Evolutionary conservation across 1,284 basidiomycete genomes (phyloP).

Genomic region (Cryptococcus amylolentus): DNA sequence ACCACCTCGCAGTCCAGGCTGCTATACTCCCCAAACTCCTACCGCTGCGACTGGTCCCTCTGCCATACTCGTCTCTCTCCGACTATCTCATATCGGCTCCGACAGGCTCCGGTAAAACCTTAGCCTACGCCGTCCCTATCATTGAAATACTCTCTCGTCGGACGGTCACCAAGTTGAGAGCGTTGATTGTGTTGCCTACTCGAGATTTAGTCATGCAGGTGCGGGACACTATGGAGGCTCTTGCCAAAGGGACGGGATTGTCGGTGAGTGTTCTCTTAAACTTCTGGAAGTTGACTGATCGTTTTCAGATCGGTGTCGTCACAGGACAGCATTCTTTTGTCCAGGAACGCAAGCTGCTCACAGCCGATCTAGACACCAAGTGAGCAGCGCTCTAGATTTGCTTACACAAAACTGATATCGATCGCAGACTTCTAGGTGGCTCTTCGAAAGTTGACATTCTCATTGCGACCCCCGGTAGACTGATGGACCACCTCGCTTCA

Average conservation of each 20-base stretch:
- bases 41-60: conserved; percentile 54
- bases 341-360: conserved; percentile 46
- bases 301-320: conserved; percentile 44
- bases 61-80: conserved; percentile 64
- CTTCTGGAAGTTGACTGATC: background rate
- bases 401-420: background rate
- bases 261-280: conserved; percentile 57
- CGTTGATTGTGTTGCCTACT: conserved; percentile 88
- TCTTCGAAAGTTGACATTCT: conserved; percentile 88
- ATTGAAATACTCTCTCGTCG: conserved; percentile 75
- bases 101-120: conserved; percentile 94
- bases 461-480: conserved; percentile 89
- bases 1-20: conserved; percentile 44
- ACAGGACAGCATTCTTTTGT: conserved; percentile 49
- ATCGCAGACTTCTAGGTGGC: conserved; percentile 53
- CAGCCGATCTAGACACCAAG: conserved; percentile 31
- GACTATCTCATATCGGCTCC: conserved; percentile 97
- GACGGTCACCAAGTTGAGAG: conserved; percentile 78
- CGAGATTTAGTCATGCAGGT: conserved; percentile 94
- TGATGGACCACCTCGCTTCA: conserved; percentile 87
- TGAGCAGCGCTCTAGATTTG: conserved; percentile 9
- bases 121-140: conserved; percentile 90
- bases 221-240: conserved; percentile 79
- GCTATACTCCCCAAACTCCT: conserved; percentile 43
- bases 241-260: conserved; percentile 79